Evolutionary conservation across 2,329 filamentous ascomycete species (phyloP).

Genomic region (Neurospora sp.): DNA sequence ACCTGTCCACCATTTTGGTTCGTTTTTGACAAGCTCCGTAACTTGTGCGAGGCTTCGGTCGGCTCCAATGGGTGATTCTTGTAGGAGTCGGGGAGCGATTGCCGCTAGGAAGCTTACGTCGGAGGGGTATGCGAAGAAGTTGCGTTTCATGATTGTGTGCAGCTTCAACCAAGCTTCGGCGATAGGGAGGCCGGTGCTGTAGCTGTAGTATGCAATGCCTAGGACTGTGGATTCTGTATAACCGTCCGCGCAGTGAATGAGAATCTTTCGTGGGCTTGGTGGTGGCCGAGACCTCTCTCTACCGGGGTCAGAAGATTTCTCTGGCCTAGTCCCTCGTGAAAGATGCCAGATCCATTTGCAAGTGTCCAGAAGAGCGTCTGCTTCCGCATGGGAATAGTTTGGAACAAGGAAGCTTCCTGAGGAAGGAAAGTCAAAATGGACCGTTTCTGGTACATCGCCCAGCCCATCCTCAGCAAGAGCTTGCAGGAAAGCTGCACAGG

Average conservation of each 20-base stretch:
- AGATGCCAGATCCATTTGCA: constrained; percentile 86
- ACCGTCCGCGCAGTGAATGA: constrained; percentile 90
- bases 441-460: constrained; percentile 27
- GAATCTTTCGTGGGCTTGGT: constrained; percentile 51
- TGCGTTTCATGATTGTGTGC: constrained; percentile 70
- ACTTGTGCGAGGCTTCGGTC: constrained; percentile 43
- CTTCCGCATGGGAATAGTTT: constrained; percentile 71
- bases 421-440: constrained; percentile 71
- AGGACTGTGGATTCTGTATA: constrained; percentile 93
- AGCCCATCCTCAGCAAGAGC: constrained; percentile 48
- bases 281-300: constrained; percentile 2
- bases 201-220: constrained; percentile 87
- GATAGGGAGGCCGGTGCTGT: constrained; percentile 69
- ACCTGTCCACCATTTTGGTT: constrained; percentile 63
- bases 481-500: constrained; percentile 44
- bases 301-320: constrained; percentile 27
- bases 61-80: constrained; percentile 50
- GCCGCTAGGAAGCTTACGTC: constrained; percentile 75
- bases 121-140: constrained; percentile 92
- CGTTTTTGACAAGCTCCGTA: constrained; percentile 39
- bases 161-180: constrained; percentile 81
- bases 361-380: constrained; percentile 74
- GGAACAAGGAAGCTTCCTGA: constrained; percentile 87
- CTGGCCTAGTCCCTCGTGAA: constrained; percentile 51
- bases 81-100: constrained; percentile 65